A percentile compares a stretch with the other conserved stretches of the same genome.
Evolutionary conservation across 495 filamentous ascomycete species (phyloP).

Genomic region (Penicillium coffeae): DNA sequence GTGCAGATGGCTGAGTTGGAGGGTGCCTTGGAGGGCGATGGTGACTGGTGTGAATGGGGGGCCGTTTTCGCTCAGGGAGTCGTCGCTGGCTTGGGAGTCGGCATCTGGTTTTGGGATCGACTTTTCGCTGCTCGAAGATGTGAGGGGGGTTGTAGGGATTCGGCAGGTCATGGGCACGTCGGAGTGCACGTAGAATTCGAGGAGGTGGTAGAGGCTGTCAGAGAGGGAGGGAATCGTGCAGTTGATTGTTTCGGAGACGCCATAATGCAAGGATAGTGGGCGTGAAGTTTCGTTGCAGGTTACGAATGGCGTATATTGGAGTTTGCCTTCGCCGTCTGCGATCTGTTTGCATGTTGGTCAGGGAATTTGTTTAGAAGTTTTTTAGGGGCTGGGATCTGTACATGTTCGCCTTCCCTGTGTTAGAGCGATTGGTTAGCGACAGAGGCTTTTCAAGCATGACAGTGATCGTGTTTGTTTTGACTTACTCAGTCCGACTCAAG

Average conservation of each 20-base stretch:
- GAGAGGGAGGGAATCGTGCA: slow-evolving; percentile 84
- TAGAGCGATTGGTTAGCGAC: slow-evolving; percentile 15
- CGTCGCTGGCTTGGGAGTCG: slow-evolving; percentile 14
- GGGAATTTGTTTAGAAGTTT: slow-evolving; percentile 1
- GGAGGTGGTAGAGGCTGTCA: slow-evolving; percentile 91
- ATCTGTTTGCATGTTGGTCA: slow-evolving; percentile 53
- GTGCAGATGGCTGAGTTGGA: slow-evolving; percentile 88
- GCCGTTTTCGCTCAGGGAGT: slow-evolving; percentile 33
- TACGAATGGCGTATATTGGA: slow-evolving; percentile 92
- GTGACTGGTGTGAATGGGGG: slow-evolving; percentile 62
- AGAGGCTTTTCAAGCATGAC: too few species aligned
- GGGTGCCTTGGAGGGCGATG: slow-evolving; percentile 81
- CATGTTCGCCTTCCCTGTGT: slow-evolving; percentile 54
- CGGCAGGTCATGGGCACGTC: slow-evolving; percentile 92
- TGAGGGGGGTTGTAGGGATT: slow-evolving; percentile 68
- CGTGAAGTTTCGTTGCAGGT: slow-evolving; percentile 83
- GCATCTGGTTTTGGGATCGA: slow-evolving; percentile 5
- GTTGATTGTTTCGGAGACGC: slow-evolving; percentile 71
- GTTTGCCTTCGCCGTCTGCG: slow-evolving; percentile 69
- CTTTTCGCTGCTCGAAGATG: slow-evolving; percentile 13
- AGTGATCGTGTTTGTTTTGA: slow-evolving; percentile 2
- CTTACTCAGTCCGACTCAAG: slow-evolving; percentile 64
- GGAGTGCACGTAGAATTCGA: slow-evolving; percentile 98
- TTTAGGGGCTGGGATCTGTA: slow-evolving; percentile 29
- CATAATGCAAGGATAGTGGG: slow-evolving; percentile 81